Evolutionary conservation across 2,329 filamentous ascomycete species (phyloP), one percentile per base, ranked within the genome.

Genomic region (Fonsecaea multimorphosa): DNA sequence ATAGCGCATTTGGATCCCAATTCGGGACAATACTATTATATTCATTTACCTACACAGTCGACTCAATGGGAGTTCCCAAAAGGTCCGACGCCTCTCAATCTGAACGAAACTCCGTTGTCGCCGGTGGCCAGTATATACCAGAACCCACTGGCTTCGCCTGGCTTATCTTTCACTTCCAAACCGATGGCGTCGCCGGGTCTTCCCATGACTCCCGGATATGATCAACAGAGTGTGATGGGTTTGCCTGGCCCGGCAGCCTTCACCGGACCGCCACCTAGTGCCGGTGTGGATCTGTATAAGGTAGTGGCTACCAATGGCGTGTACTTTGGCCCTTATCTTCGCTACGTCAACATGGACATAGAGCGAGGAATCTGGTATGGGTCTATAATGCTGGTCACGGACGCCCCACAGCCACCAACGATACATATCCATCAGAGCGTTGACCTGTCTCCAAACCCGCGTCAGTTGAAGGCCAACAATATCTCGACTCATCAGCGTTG

Each of bases 61-160:
- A 99, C 95, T 0, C 95, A 99, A 76, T 99, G 95, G 95, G 95
- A 99, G 74, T 98, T 98, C 72, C 95, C 95, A 31, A 98, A 97
- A 79, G 94, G 94, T 0, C 93, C 93, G 0, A 97, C 92, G 27
- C 94, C 94, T 0, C 84, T 97, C 61, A 91, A 92, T 68, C 86
- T 96, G 69, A 93, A 96, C 66, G 86, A 91, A 14, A 84, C 88
- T 16, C 94, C 94, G 0, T 80, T 97, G 63, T 97, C 94, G 6
- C 94, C 94, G 0, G 89, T 90, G 0, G 87, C 87, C 5, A 92
- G 89, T 57, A 89, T 89, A 0, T 93, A 92, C 72, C 77, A 89
- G 66, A 91, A 92, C 73, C 89, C 90, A 3, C 78, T 93, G 31
- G 84, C 81, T 3, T 92, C 91, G 1, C 90, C 91, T 0, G 85